phyloP scores from a whole-genome alignment of 768 basidiomycete species.

The Amanita molliuscula region DNA sequence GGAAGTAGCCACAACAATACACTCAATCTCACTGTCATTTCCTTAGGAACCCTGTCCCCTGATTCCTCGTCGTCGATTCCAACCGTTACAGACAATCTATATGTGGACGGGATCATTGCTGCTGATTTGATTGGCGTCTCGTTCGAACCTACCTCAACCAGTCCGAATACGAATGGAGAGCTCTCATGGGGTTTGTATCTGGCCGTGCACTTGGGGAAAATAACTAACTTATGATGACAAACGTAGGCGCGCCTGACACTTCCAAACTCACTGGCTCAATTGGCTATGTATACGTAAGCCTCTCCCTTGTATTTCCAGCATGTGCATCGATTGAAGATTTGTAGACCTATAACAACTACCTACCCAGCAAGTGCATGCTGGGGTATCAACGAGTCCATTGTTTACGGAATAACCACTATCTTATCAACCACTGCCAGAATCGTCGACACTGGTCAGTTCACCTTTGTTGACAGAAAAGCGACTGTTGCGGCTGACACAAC shows the following conservation, averaged over 20 bases:
- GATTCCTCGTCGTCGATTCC: constrained; percentile 25
- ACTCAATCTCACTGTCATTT: not conserved
- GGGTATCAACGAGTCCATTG: constrained; percentile 50
- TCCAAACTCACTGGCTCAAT: constrained; percentile 33
- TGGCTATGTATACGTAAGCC: constrained; percentile 32
- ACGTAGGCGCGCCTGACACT: constrained; percentile 31
- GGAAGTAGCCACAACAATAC: not conserved
- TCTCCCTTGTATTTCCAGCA: not conserved
- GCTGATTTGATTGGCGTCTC: constrained; percentile 36
- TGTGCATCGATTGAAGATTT: not conserved
- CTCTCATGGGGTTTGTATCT: constrained; percentile 36
- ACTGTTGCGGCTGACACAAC: not conserved
- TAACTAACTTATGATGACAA: constrained; percentile 5
- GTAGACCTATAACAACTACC: constrained; percentile 36
- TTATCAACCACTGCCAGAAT: constrained; percentile 41
- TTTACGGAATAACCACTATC: constrained; percentile 37
- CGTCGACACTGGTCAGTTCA: constrained; percentile 40
- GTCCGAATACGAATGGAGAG: constrained; percentile 33
- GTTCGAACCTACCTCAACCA: constrained; percentile 36
- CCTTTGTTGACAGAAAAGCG: no score
- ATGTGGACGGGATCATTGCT: constrained; percentile 26
- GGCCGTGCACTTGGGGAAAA: constrained; percentile 12
- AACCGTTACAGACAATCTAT: constrained; percentile 50
- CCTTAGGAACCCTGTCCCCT: constrained; percentile 23
- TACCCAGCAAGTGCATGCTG: constrained; percentile 39